Evolutionary conservation across 2,329 filamentous ascomycete species (phyloP), one percentile per base, ranked within the genome.

Genomic region (Alternaria solani): DNA sequence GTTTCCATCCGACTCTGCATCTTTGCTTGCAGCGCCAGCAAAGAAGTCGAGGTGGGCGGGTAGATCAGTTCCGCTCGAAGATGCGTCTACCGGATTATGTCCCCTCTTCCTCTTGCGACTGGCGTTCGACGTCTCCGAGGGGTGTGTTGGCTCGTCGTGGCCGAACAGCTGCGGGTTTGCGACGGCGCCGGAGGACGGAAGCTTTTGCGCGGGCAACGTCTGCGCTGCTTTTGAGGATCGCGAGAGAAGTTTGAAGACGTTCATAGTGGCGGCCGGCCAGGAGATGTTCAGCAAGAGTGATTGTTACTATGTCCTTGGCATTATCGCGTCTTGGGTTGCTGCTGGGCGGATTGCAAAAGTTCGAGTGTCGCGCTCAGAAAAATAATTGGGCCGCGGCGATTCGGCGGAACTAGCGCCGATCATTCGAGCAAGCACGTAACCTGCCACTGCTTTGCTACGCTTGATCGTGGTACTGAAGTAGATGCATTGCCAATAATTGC

Each of bases 241-340:
- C 36, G 90, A 91, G 60, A 93, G 81, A 32, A 93, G 81, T 71
- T 89, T 92, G 72, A 92, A 82, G 55, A 92, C 88, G 79, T 93
- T 90, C 89, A 91, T 91, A 57, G 49, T 38, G 36, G 36, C 42
- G 28, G 38, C 4, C 7, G 16, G 18, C 20, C 26, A 8, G 41
- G 14, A 7, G 12, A 36, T 20, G 32, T 30, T 42, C 18, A 36
- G 11, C 7, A 26, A 38, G 32, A 41, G 18, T 12, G 16, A 28
- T 23, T 32, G 14, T 12, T 12, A 23, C n/a, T 32, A 42, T 3
- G 34, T 34, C 36, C 20, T 26, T 34, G 44, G 23, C 43, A 54
- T 59, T 51, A 48, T 59, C 14, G 9, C 18, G 42, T 34, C 41
- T 32, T 36, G 30, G 28, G n/a, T 48, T 42, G 23, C 12, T 16